phyloP scores from a whole-genome alignment of 192 early-diverging fungal genomes.

The Fimicolochytrium jonesii region DNA sequence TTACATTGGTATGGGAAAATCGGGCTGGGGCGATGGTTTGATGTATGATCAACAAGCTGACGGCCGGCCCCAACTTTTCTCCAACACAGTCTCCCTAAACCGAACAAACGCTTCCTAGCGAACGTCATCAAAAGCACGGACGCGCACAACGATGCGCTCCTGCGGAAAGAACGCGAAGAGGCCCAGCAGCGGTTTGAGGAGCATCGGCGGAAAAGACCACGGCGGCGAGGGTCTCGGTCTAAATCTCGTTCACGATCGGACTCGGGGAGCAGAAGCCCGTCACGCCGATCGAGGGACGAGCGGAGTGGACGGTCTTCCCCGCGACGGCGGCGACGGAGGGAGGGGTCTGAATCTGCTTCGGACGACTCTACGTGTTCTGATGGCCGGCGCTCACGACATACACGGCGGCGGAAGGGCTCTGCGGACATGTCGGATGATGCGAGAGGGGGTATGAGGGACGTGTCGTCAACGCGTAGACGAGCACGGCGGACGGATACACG shows the following conservation, averaged over 20 bases:
- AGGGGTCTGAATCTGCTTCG: too few species aligned
- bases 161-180: constrained; percentile 21
- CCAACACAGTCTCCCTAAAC: constrained; percentile 40
- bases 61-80: too few species aligned
- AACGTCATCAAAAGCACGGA: constrained; percentile 36
- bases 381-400: too few species aligned
- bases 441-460: too few species aligned
- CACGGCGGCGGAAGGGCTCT: too few species aligned
- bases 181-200: background rate
- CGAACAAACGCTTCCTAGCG: constrained; percentile 43
- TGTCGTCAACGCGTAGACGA: too few species aligned
- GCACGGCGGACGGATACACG: too few species aligned
- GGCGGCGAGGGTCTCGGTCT: background rate
- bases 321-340: background rate
- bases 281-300: background rate
- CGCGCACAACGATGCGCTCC: constrained; percentile 41
- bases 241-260: background rate
- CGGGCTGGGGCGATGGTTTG: too few species aligned
- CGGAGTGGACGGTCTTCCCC: background rate
- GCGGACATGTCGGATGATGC: too few species aligned
- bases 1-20: too few species aligned
- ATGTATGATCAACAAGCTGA: too few species aligned
- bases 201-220: background rate
- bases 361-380: too few species aligned
- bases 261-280: background rate